Percentiles rank a stretch among this genome's conserved stretches.
Evolutionary conservation across 1,284 basidiomycete species (phyloP).

Genomic region (Dichomitus squalens): DNA sequence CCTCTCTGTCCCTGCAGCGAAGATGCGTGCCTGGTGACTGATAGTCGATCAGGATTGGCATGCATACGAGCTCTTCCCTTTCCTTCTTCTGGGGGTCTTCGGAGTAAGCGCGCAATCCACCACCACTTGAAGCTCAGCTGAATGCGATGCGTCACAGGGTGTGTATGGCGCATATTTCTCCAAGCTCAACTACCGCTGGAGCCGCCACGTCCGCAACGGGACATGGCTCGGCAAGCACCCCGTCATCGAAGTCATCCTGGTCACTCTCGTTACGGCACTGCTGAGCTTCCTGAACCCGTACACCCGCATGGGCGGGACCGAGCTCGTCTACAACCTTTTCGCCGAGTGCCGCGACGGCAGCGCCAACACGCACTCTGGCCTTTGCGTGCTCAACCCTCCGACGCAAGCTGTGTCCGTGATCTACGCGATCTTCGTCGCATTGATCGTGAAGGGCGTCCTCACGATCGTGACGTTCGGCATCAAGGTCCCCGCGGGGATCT

Average conservation of each 20-base stretch:
- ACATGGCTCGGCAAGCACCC: conserved; percentile 85
- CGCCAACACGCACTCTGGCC: conserved; percentile 58
- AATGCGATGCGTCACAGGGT: conserved; percentile 52
- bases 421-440: conserved; percentile 68
- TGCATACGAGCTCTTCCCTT: conserved; percentile 81
- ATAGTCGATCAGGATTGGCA: conserved; percentile 77
- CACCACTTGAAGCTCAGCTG: not conserved
- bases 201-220: conserved; percentile 75
- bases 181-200: conserved; percentile 91
- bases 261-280: conserved; percentile 75
- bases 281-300: conserved; percentile 90
- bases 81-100: conserved; percentile 84
- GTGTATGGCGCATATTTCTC: conserved; percentile 95
- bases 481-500: conserved; percentile 93
- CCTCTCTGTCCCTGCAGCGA: not conserved
- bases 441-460: conserved; percentile 81
- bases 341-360: conserved; percentile 74
- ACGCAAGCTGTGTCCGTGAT: conserved; percentile 71
- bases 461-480: conserved; percentile 95
- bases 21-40: not conserved
- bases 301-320: conserved; percentile 92
- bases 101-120: conserved; percentile 55
- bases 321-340: conserved; percentile 92
- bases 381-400: conserved; percentile 74
- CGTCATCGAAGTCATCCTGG: conserved; percentile 81